These are phyloP conservation scores for Flagelloscypha sp. DNA, from an alignment of 768 basidiomycete species.

Conservation along the genomic window DNA sequence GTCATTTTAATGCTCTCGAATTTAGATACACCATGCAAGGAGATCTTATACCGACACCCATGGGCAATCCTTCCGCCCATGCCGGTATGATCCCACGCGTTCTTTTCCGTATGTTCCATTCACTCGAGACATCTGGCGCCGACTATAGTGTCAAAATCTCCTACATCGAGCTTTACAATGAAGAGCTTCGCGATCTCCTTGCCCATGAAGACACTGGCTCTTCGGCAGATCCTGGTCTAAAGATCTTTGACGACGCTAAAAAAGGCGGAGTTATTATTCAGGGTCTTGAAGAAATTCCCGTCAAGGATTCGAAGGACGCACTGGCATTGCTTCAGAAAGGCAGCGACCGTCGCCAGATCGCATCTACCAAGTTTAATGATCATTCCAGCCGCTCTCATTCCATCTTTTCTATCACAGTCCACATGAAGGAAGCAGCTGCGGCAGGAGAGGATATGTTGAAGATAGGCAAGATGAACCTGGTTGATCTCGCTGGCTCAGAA, in stretches of 20 bases:
- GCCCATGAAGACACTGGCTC: constrained; percentile 50
- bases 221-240: constrained; percentile 54
- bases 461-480: constrained; percentile 93
- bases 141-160: constrained; percentile 94
- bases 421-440: constrained; percentile 73
- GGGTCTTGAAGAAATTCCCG: constrained; percentile 84
- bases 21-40: constrained; percentile 94
- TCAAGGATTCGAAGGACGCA: constrained; percentile 77
- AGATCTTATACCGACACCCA: constrained; percentile 71
- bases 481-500: constrained; percentile 95
- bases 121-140: constrained; percentile 63
- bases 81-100: constrained; percentile 96
- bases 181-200: constrained; percentile 92
- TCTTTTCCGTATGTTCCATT: constrained; percentile 83
- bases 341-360: constrained; percentile 84
- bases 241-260: constrained; percentile 87
- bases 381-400: constrained; percentile 97
- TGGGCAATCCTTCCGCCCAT: constrained; percentile 80
- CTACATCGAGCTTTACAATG: constrained; percentile 94
- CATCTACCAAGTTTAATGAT: constrained; percentile 96
- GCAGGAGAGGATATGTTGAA: constrained; percentile 84
- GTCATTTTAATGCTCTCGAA: constrained; percentile 1
- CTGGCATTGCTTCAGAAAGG: constrained; percentile 81
- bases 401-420: constrained; percentile 93
- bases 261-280: constrained; percentile 91